Evolutionary conservation across 2,329 filamentous ascomycete genomes (phyloP).

Genomic region (Botryotinia calthae): DNA sequence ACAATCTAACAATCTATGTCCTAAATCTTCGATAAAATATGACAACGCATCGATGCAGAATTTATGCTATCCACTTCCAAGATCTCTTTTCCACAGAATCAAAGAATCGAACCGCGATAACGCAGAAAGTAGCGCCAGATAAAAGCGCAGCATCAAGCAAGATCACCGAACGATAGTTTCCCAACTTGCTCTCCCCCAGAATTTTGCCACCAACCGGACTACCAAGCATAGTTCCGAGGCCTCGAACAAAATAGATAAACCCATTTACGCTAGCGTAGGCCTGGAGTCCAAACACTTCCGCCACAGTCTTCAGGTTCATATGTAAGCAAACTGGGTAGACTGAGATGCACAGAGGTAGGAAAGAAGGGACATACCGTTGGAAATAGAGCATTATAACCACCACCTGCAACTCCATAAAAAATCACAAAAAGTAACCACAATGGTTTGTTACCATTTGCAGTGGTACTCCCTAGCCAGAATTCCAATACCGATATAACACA

Average conservation of each 20-base stretch:
- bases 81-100: conserved; percentile 41
- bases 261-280: conserved; percentile 49
- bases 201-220: conserved; percentile 46
- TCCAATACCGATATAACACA: conserved; percentile 41
- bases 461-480: conserved; percentile 41
- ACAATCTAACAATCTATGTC: not conserved
- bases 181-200: conserved; percentile 39
- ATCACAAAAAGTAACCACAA: conserved; percentile 46
- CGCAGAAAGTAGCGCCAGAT: conserved; percentile 42
- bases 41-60: not conserved
- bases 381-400: conserved; percentile 48
- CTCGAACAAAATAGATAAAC: conserved; percentile 47
- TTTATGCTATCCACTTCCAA: conserved; percentile 43
- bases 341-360: not conserved
- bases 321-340: conserved; percentile 3
- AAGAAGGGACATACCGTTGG: conserved; percentile 38
- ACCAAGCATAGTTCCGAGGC: conserved; percentile 46
- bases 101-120: conserved; percentile 45
- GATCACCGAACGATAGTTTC: conserved; percentile 42
- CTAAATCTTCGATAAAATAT: not conserved
- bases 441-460: conserved; percentile 33
- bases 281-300: conserved; percentile 49
- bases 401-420: conserved; percentile 45
- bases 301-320: conserved; percentile 38
- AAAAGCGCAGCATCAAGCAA: conserved; percentile 42